Percentiles rank a stretch among this genome's conserved stretches.
These are phyloP conservation scores for Taxillus chinensis DNA, from an alignment of 164 flowering plant species.

Conservation along the genomic window DNA sequence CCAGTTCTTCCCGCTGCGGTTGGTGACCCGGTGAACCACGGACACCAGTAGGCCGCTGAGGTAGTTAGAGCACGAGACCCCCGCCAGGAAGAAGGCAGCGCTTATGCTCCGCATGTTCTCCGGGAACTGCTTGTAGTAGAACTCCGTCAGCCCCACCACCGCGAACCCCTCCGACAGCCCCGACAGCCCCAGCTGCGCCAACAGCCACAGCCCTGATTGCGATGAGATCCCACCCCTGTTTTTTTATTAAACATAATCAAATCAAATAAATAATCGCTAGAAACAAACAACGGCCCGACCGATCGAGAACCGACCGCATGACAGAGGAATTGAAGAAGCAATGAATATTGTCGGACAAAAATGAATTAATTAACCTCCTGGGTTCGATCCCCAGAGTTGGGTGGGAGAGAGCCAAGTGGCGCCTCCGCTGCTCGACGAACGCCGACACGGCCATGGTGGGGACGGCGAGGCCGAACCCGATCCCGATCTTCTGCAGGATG, in stretches of 20 bases:
- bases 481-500: conserved; percentile 28
- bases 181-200: conserved; percentile 14
- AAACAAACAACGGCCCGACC: too few relatives aligned
- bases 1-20: conserved; percentile 19
- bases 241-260: too few relatives aligned
- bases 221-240: background rate
- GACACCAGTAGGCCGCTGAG: conserved; percentile 15
- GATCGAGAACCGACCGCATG: too few relatives aligned
- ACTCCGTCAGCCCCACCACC: conserved; percentile 14
- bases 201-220: conserved; percentile 14
- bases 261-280: too few relatives aligned
- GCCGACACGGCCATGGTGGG: conserved; percentile 18
- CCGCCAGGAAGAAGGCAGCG: conserved; percentile 18
- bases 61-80: conserved; percentile 18
- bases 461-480: conserved; percentile 17
- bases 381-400: conserved; percentile 17
- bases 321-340: too few relatives aligned
- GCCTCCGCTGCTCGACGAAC: conserved; percentile 14
- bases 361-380: conserved; percentile 19
- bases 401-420: conserved; percentile 11
- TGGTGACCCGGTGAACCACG: conserved; percentile 4
- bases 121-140: conserved; percentile 21
- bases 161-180: conserved; percentile 20
- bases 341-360: conserved; percentile 10
- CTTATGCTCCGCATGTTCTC: conserved; percentile 34